Percentiles rank a stretch among this genome's conserved stretches.
These are phyloP conservation scores for Solanum piurae DNA, from an alignment of 257 asterid species.

Conservation along the genomic window DNA sequence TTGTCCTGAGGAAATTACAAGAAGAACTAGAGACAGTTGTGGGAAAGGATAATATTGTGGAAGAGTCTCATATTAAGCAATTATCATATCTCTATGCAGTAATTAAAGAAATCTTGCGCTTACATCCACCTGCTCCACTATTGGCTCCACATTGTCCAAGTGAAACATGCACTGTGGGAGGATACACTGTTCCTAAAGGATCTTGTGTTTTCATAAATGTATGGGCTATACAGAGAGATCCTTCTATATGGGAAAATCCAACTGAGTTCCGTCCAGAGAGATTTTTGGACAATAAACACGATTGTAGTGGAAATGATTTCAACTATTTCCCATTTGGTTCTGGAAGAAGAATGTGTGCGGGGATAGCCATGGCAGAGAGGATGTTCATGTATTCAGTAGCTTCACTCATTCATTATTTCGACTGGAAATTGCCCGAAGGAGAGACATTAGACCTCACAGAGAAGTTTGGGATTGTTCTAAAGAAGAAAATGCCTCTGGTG, in stretches of 20 bases:
- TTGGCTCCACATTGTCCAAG: not conserved
- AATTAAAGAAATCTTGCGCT: not conserved
- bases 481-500: not conserved
- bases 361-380: not conserved
- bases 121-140: not conserved
- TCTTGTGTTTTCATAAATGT: not conserved
- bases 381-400: not conserved
- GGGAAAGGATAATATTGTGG: conserved; percentile 18
- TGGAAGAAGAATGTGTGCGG: not conserved
- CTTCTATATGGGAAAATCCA: not conserved
- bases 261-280: not conserved
- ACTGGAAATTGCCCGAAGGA: not conserved
- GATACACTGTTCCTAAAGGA: not conserved
- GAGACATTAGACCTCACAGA: not conserved
- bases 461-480: not conserved
- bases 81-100: not conserved
- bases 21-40: conserved; percentile 39
- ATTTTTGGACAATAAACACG: not conserved
- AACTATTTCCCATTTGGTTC: not conserved
- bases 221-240: not conserved
- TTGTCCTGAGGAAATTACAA: not conserved
- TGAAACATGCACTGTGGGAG: not conserved
- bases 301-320: not conserved
- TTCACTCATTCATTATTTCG: not conserved
- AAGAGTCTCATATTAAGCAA: not conserved